Conservation (phyloP, 768 basidiomycete species). For the Mycena alexandri region DNA sequence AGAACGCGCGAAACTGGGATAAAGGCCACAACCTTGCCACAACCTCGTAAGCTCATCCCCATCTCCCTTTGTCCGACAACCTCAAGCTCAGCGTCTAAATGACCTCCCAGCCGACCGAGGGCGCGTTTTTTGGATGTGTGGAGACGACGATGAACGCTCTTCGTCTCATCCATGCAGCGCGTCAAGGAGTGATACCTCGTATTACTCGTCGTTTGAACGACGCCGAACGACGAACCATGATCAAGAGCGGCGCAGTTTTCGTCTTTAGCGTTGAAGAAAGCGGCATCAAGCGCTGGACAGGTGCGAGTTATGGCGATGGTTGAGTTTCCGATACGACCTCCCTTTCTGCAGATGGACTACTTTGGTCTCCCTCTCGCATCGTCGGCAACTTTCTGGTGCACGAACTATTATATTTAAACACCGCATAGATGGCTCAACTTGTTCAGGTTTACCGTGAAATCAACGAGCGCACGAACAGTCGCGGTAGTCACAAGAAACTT, state of each 20-base stretch:
- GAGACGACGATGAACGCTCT: slow-evolving; percentile 87
- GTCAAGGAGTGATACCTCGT: slow-evolving; percentile 82
- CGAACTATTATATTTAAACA: background rate
- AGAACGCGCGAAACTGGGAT: slow-evolving; percentile 54
- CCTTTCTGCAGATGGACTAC: slow-evolving; percentile 61
- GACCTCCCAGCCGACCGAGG: slow-evolving; percentile 59
- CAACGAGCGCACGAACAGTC: slow-evolving; percentile 72
- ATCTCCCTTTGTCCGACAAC: slow-evolving; percentile 66
- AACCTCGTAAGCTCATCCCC: slow-evolving; percentile 57
- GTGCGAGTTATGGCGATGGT: slow-evolving; percentile 45
- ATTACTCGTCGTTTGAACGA: slow-evolving; percentile 90
- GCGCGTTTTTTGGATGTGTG: slow-evolving; percentile 82
- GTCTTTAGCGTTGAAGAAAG: slow-evolving; percentile 92
- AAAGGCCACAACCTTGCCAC: slow-evolving; percentile 59
- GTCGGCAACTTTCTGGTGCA: slow-evolving; percentile 87
- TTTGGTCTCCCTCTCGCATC: slow-evolving; percentile 89
- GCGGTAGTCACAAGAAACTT: slow-evolving; percentile 62
- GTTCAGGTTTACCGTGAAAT: slow-evolving; percentile 86
- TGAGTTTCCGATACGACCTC: slow-evolving; percentile 31
- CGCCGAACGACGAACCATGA: slow-evolving; percentile 77
- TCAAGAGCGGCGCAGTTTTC: slow-evolving; percentile 79
- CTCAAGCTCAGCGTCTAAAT: slow-evolving; percentile 63
- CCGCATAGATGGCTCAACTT: slow-evolving; percentile 8
- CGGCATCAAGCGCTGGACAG: slow-evolving; percentile 91
- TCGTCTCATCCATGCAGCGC: slow-evolving; percentile 85